Evolutionary conservation across 1,139 yeast genomes (phyloP).

Genomic region (Taphrina pruni): DNA sequence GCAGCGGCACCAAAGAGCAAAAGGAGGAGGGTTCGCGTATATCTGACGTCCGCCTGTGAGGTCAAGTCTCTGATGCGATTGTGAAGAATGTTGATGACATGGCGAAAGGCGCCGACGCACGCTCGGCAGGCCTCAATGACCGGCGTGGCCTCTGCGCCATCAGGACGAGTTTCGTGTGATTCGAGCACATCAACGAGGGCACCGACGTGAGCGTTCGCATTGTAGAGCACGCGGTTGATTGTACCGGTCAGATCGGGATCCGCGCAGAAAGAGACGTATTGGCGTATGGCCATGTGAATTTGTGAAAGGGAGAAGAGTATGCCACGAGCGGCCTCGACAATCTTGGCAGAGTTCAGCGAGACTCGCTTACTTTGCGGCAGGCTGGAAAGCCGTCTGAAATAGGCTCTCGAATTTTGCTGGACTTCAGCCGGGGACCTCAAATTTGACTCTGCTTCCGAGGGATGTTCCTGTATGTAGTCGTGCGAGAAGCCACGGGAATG

Average conservation of each 20-base stretch:
- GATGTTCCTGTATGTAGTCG: constrained; percentile 49
- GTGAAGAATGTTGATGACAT: constrained; percentile 59
- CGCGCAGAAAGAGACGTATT: constrained; percentile 69
- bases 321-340: constrained; percentile 53
- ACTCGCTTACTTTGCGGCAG: constrained; percentile 59
- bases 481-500: constrained; percentile 50
- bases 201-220: constrained; percentile 66
- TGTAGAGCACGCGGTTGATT: constrained; percentile 62
- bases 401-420: constrained; percentile 54
- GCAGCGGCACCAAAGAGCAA: constrained; percentile 74
- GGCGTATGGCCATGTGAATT: constrained; percentile 69
- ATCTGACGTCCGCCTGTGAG: constrained; percentile 67
- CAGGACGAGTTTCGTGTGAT: constrained; percentile 50
- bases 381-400: constrained; percentile 72
- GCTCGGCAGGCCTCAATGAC: constrained; percentile 53
- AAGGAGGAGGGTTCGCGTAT: constrained; percentile 73
- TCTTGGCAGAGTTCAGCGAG: constrained; percentile 43
- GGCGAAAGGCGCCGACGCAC: constrained; percentile 58
- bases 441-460: constrained; percentile 26
- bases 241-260: constrained; percentile 68
- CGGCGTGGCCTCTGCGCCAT: constrained; percentile 50
- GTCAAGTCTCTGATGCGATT: constrained; percentile 60
- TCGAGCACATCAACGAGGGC: constrained; percentile 65
- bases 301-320: constrained; percentile 61
- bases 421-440: constrained; percentile 37